Evolutionary conservation across 768 basidiomycete genomes (phyloP).

Genomic region (Podaxis sp.): DNA sequence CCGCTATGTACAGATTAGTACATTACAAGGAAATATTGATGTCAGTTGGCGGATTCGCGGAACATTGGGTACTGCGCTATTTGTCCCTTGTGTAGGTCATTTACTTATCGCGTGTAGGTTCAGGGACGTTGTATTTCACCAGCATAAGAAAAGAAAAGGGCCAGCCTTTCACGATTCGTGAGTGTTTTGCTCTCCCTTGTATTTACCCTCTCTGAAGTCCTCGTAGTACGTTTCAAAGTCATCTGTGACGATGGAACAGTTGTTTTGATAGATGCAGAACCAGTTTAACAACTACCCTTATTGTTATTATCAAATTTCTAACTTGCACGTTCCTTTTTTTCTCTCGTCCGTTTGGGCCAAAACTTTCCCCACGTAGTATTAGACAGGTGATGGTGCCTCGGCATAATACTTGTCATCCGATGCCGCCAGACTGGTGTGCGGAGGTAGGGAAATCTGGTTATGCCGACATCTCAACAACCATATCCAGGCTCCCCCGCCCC

Average conservation of each 20-base stretch:
- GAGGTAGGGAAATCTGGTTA: no score
- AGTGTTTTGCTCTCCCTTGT: slow-evolving; percentile 22
- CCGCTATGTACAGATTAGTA: slow-evolving; percentile 49
- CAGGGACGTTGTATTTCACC: slow-evolving; percentile 80
- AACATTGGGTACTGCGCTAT: slow-evolving; percentile 47
- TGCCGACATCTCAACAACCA: no score
- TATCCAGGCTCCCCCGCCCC: no score
- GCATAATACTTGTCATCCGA: no score
- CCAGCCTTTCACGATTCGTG: slow-evolving; percentile 62
- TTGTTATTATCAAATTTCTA: slow-evolving; percentile 1
- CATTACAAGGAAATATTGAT: slow-evolving; percentile 73
- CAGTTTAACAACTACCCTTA: slow-evolving; percentile 17
- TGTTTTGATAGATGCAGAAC: slow-evolving; percentile 35
- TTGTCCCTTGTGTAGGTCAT: neutral
- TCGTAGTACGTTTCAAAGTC: slow-evolving; percentile 60
- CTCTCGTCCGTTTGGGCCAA: neutral
- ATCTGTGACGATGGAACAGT: slow-evolving; percentile 58
- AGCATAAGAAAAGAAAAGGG: slow-evolving; percentile 78
- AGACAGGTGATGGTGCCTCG: neutral
- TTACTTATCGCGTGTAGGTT: slow-evolving; percentile 32
- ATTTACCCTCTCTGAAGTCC: neutral
- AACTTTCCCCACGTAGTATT: neutral
- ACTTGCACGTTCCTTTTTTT: neutral
- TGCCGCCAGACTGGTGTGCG: no score
- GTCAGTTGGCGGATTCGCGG: slow-evolving; percentile 74